phyloP scores from a whole-genome alignment of 352 stramenopile species.

The Pythium rishiriense region DNA sequence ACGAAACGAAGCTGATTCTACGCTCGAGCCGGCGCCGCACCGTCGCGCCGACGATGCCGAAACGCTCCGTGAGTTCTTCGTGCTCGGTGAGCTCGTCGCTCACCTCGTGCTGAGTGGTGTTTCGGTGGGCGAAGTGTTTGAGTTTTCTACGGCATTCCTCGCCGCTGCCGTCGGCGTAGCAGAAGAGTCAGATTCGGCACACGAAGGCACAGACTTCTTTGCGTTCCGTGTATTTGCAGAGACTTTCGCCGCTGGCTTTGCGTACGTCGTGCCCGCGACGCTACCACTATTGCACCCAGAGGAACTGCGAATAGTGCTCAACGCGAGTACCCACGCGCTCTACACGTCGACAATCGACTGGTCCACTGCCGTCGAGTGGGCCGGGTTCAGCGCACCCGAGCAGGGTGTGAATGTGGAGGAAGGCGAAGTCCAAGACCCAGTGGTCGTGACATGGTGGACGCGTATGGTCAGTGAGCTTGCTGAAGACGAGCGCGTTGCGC shows the following conservation, averaged over 20 bases:
- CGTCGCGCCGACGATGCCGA: conserved; percentile 6
- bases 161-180: conserved; percentile 36
- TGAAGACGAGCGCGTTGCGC: conserved; percentile 55
- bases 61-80: conserved; percentile 48
- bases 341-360: conserved; percentile 17
- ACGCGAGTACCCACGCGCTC: conserved; percentile 18
- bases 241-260: conserved; percentile 58
- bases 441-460: conserved; percentile 39
- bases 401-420: background rate
- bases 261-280: conserved; percentile 50
- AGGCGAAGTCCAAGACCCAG: background rate
- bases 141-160: conserved; percentile 60
- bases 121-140: conserved; percentile 47
- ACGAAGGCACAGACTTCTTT: background rate
- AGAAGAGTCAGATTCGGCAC: no score
- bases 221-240: conserved; percentile 19
- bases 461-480: conserved; percentile 56
- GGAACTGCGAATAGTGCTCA: conserved; percentile 59
- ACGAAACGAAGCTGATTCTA: conserved; percentile 9
- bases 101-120: conserved; percentile 56
- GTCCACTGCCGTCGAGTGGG: conserved; percentile 15
- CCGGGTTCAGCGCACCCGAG: conserved; percentile 4
- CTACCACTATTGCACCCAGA: conserved; percentile 46
- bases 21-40: conserved; percentile 17
- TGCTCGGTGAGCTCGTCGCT: conserved; percentile 64